phyloP scores from a whole-genome alignment of 2,329 filamentous ascomycete genomes.

The Neocucurbitaria cava region DNA sequence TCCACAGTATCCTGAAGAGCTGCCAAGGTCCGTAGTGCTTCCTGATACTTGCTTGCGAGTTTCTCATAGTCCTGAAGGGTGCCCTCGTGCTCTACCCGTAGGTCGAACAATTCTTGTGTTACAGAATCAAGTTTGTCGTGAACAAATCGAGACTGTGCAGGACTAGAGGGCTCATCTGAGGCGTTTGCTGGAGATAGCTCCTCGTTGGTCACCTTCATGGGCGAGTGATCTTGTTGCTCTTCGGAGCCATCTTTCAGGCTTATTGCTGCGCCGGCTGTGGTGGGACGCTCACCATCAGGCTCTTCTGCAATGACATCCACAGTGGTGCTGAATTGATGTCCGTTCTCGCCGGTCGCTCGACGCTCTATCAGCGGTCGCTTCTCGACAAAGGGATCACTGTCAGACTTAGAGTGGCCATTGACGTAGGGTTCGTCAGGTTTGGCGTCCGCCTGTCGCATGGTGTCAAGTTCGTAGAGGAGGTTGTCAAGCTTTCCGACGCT shows the following conservation, averaged over 20 bases:
- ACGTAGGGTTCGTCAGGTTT: slow-evolving; percentile 36
- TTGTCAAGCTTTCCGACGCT: slow-evolving; percentile 95
- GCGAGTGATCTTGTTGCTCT: slow-evolving; percentile 17
- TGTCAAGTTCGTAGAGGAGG: slow-evolving; percentile 87
- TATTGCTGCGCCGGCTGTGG: slow-evolving; percentile 31
- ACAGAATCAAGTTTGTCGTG: slow-evolving; percentile 92
- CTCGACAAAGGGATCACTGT: slow-evolving; percentile 43
- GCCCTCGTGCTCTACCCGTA: slow-evolving; percentile 87
- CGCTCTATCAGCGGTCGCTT: slow-evolving; percentile 34
- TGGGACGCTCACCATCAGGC: slow-evolving; percentile 38
- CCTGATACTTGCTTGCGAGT: slow-evolving; percentile 88
- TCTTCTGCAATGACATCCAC: slow-evolving; percentile 49
- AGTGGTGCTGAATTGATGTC: slow-evolving; percentile 40
- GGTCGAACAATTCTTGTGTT: slow-evolving; percentile 87
- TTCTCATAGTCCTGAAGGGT: slow-evolving; percentile 81
- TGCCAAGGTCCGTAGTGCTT: slow-evolving; percentile 80
- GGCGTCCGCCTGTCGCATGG: slow-evolving; percentile 52
- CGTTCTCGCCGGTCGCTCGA: slow-evolving; percentile 30
- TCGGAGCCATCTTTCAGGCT: slow-evolving; percentile 13
- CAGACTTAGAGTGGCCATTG: slow-evolving; percentile 46
- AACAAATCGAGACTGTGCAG: slow-evolving; percentile 83
- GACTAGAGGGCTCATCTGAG: slow-evolving; percentile 66
- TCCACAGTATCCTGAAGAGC: slow-evolving; percentile 87
- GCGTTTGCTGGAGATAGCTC: slow-evolving; percentile 26
- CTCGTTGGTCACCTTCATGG: slow-evolving; percentile 21